These are phyloP conservation scores for Trichodelitschia bisporula DNA, from an alignment of 495 filamentous ascomycete genomes.

Conservation along the genomic window DNA sequence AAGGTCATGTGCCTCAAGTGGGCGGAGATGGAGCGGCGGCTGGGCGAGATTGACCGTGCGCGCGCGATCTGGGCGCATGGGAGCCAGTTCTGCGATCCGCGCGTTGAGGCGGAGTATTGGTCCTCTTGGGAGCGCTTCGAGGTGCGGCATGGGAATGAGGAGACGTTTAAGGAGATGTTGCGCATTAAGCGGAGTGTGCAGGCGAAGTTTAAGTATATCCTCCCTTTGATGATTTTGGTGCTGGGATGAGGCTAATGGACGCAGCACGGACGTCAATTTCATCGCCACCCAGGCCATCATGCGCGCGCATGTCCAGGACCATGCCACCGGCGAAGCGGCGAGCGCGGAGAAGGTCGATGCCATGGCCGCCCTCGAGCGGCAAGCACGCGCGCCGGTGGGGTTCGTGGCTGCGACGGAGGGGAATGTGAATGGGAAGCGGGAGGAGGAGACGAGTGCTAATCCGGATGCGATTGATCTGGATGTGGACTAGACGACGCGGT, in stretches of 20 bases:
- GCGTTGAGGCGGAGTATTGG: constrained; percentile 80
- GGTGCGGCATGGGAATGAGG: constrained; percentile 92
- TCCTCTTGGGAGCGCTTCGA: constrained; percentile 93
- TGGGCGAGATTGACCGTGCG: constrained; percentile 92
- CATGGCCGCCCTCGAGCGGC: constrained; percentile 76
- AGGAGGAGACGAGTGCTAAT: constrained; percentile 32
- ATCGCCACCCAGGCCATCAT: constrained; percentile 92
- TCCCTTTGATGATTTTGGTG: too few species aligned
- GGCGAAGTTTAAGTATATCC: constrained; percentile 68
- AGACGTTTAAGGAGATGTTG: constrained; percentile 98
- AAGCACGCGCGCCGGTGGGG: constrained; percentile 67
- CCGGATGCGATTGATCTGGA: constrained; percentile 83
- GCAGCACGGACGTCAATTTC: constrained; percentile 83
- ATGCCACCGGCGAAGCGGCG: constrained; percentile 9
- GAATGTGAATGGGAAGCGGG: constrained; percentile 43
- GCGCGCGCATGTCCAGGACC: constrained; percentile 34
- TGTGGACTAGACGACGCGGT: too few species aligned
- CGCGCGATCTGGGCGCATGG: constrained; percentile 90
- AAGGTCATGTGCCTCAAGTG: constrained; percentile 98
- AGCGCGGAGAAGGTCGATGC: constrained; percentile 37
- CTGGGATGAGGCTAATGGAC: constrained; percentile 7
- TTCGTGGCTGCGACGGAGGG: constrained; percentile 76
- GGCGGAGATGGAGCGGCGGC: constrained; percentile 89
- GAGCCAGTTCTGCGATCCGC: constrained; percentile 89
- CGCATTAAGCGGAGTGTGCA: constrained; percentile 93